These are phyloP conservation scores for Fraxinus velutina DNA, from an alignment of 305 asterid genomes.

Conservation along the genomic window DNA sequence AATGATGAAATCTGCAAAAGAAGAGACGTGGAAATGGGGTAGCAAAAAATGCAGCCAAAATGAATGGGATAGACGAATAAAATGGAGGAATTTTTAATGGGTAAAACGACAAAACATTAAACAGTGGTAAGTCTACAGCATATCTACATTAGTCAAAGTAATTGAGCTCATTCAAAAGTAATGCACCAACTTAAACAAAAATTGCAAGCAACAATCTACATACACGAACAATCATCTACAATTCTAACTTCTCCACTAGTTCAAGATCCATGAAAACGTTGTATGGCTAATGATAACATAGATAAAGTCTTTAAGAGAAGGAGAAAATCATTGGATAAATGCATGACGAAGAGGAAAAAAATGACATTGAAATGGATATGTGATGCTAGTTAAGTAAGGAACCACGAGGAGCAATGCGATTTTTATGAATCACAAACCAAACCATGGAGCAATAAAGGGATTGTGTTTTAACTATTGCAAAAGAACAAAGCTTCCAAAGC, in stretches of 20 bases:
- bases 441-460: neutral
- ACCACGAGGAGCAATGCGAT: neutral
- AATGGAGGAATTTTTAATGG: neutral
- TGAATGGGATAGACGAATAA: conserved; percentile 2
- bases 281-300: neutral
- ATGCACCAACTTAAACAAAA: neutral
- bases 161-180: conserved; percentile 4
- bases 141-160: neutral
- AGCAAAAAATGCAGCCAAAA: neutral
- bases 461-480: neutral
- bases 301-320: neutral
- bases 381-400: neutral
- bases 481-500: neutral
- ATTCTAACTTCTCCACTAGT: neutral
- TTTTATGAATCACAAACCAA: neutral
- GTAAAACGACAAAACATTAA: neutral
- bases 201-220: conserved; percentile 1
- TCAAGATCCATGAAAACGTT: neutral
- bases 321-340: neutral
- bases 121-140: neutral
- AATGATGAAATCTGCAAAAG: conserved; percentile 12
- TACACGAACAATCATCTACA: neutral
- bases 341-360: neutral
- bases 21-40: neutral
- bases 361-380: neutral